These are phyloP conservation scores for Camillea tinctor DNA, from an alignment of 2,329 filamentous ascomycete genomes.

Conservation along the genomic window DNA sequence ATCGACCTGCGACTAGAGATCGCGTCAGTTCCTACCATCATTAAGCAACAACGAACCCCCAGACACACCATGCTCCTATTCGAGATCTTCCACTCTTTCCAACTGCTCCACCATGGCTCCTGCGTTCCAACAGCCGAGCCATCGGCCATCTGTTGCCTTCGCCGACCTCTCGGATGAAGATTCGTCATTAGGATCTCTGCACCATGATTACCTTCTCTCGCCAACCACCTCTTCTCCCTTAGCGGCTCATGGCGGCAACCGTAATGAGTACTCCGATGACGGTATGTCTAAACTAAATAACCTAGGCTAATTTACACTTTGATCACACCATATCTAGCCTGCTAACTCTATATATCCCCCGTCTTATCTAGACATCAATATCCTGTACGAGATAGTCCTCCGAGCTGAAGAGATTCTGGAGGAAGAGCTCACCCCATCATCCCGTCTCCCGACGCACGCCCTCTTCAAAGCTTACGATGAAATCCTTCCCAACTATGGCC, in stretches of 20 bases:
- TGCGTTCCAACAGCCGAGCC: conserved; percentile 11
- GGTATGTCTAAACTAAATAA: conserved; percentile 19
- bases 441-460: conserved; percentile 69
- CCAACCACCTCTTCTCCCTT: conserved; percentile 9
- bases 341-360: conserved; percentile 11
- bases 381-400: conserved; percentile 74
- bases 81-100: conserved; percentile 10
- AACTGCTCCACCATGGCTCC: conserved; percentile 18
- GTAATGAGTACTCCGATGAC: conserved; percentile 28
- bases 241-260: conserved; percentile 10
- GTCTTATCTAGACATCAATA: conserved; percentile 60
- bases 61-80: conserved; percentile 19
- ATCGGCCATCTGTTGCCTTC: conserved; percentile 17
- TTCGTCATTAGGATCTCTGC: conserved; percentile 9
- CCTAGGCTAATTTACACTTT: too few species aligned
- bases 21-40: conserved; percentile 15
- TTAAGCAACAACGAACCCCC: conserved; percentile 8
- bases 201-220: conserved; percentile 14
- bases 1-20: conserved; percentile 21
- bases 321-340: not conserved
- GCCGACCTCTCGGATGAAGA: conserved; percentile 21
- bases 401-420: conserved; percentile 66
- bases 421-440: conserved; percentile 52
- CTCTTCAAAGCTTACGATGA: conserved; percentile 80
- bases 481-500: conserved; percentile 67